These are phyloP conservation scores for Arachnomyces sp. DNA, from an alignment of 2,329 filamentous ascomycete genomes.

Conservation along the genomic window DNA sequence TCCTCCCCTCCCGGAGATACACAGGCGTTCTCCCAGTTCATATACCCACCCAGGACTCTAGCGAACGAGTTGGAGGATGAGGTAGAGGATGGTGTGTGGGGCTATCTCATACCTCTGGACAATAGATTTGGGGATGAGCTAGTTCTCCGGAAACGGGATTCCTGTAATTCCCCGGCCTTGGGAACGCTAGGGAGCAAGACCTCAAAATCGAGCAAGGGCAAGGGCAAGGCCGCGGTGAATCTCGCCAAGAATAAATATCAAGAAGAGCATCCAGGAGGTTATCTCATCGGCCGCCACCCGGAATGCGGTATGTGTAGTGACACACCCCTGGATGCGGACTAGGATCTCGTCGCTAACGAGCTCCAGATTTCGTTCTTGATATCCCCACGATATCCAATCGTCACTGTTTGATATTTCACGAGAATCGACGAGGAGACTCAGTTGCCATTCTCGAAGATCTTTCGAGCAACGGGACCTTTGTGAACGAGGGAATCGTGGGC, in stretches of 20 bases:
- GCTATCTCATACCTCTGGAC: constrained; percentile 80
- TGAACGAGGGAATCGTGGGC: constrained; percentile 85
- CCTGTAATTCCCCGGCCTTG: constrained; percentile 52
- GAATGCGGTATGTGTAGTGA: constrained; percentile 67
- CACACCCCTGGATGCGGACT: not conserved
- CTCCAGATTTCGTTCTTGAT: constrained; percentile 61
- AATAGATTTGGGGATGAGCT: constrained; percentile 58
- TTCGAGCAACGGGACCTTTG: constrained; percentile 92
- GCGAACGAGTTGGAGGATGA: constrained; percentile 82
- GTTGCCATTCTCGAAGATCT: constrained; percentile 81
- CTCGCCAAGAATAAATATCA: constrained; percentile 48
- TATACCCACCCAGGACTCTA: constrained; percentile 61
- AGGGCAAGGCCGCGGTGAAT: constrained; percentile 46
- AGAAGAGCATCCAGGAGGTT: constrained; percentile 65
- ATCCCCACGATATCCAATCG: constrained; percentile 81
- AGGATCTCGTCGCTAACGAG: not conserved
- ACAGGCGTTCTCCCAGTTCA: constrained; percentile 71
- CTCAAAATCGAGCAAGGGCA: constrained; percentile 27
- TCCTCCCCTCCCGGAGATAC: constrained; percentile 67
- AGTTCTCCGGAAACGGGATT: constrained; percentile 65
- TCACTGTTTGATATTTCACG: constrained; percentile 45
- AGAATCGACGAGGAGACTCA: constrained; percentile 49
- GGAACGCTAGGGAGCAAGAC: constrained; percentile 32
- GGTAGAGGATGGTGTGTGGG: constrained; percentile 81
- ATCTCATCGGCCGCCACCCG: constrained; percentile 82